Conservation (phyloP, 768 basidiomycete genomes). For the Kwoniella heveanensis region DNA sequence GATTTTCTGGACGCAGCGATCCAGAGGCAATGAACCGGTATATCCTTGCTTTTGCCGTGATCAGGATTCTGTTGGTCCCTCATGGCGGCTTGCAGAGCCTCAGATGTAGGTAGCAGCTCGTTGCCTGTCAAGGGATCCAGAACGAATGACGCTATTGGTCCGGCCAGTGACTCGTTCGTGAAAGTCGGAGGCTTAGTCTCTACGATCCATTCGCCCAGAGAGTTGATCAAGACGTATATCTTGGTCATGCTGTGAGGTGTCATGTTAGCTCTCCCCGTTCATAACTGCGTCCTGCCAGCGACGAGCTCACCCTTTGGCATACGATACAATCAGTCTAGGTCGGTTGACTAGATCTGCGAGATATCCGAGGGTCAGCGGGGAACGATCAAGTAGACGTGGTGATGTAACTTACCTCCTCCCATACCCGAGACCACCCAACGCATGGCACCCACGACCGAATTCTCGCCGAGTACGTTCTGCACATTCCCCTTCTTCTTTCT, state of each 20-base stretch:
- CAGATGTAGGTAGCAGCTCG: constrained; percentile 41
- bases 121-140: constrained; percentile 61
- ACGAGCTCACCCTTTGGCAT: constrained; percentile 53
- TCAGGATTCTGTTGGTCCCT: constrained; percentile 58
- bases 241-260: constrained; percentile 63
- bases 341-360: constrained; percentile 57
- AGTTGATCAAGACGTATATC: constrained; percentile 63
- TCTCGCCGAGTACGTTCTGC: constrained; percentile 56
- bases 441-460: constrained; percentile 60
- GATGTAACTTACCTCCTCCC: constrained; percentile 60
- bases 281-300: not conserved
- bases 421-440: constrained; percentile 69
- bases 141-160: constrained; percentile 54
- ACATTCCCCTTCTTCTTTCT: constrained; percentile 58
- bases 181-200: constrained; percentile 54
- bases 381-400: constrained; percentile 46
- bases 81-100: constrained; percentile 58
- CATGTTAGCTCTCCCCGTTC: not conserved
- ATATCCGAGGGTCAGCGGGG: constrained; percentile 24
- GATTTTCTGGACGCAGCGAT: constrained; percentile 66
- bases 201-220: constrained; percentile 58
- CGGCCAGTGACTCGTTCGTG: constrained; percentile 56
- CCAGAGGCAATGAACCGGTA: constrained; percentile 58
- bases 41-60: constrained; percentile 40
- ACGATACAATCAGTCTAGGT: constrained; percentile 66